A percentile compares a stretch with the other conserved stretches of the same genome.
Evolutionary conservation across 106 monocot genomes (phyloP).

Genomic region (Alisma plantagoaquatica): DNA sequence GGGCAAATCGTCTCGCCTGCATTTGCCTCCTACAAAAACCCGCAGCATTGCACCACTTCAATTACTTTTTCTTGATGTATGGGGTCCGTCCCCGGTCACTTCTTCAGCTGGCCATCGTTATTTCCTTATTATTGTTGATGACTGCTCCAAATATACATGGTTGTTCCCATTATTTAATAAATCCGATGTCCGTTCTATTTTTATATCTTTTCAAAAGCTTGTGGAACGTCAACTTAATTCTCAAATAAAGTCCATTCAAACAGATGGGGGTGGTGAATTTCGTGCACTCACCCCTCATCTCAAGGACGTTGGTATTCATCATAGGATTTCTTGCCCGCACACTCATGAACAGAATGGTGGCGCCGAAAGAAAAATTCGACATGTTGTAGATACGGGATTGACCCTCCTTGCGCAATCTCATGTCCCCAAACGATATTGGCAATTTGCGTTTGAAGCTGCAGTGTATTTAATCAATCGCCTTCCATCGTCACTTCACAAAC

Average conservation of each 20-base stretch:
- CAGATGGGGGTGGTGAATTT: constrained; percentile 1
- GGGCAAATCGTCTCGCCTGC: too few species aligned
- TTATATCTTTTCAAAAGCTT: neutral
- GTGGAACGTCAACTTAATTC: neutral
- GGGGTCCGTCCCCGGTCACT: neutral
- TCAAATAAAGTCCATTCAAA: neutral
- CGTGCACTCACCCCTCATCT: neutral
- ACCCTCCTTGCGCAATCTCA: neutral
- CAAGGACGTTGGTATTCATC: neutral
- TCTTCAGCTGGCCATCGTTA: neutral
- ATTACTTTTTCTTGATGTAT: too few species aligned
- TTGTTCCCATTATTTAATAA: neutral
- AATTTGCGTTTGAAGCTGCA: neutral
- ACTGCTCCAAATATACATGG: neutral
- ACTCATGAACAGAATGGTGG: neutral
- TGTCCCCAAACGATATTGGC: neutral
- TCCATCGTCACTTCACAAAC: neutral
- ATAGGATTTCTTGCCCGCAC: neutral
- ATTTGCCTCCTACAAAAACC: too few species aligned
- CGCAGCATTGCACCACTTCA: too few species aligned
- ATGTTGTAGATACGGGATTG: neutral
- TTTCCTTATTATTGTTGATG: neutral
- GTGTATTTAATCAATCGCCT: neutral
- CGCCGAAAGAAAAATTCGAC: neutral
- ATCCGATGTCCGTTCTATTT: neutral